phyloP scores from a whole-genome alignment of 805 yeast genomes.

The Suhomyces emberorum region DNA sequence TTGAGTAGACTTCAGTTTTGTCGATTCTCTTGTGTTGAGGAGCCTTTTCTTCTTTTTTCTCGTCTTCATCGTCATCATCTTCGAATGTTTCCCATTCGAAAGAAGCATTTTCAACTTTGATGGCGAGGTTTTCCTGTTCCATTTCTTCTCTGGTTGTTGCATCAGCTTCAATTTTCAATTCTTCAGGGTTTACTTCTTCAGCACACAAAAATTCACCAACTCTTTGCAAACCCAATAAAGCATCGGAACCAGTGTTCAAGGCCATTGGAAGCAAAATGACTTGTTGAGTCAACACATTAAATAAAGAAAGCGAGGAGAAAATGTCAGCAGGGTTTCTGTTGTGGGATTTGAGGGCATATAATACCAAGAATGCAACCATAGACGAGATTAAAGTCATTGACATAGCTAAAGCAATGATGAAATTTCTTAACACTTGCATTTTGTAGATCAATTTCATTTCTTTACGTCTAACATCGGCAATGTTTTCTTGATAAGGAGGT shows the following conservation, averaged over 20 bases:
- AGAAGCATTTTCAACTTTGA: constrained; percentile 49
- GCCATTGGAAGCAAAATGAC: constrained; percentile 71
- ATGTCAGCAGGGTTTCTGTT: constrained; percentile 55
- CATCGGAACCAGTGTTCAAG: constrained; percentile 65
- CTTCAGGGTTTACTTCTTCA: constrained; percentile 38
- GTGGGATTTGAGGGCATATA: constrained; percentile 29
- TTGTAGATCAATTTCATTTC: constrained; percentile 63
- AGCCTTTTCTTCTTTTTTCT: constrained; percentile 17
- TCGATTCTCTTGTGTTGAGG: no score
- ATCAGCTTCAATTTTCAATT: constrained; percentile 23
- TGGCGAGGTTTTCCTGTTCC: constrained; percentile 36
- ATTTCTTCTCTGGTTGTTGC: constrained; percentile 19
- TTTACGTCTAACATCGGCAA: constrained; percentile 51
- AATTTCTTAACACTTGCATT: constrained; percentile 64
- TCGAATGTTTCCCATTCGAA: constrained; percentile 62
- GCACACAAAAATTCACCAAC: constrained; percentile 51
- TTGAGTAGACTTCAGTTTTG: not conserved
- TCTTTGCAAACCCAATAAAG: constrained; percentile 57
- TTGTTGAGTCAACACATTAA: constrained; percentile 58
- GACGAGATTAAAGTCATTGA: constrained; percentile 71
- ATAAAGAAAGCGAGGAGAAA: constrained; percentile 68
- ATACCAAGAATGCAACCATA: constrained; percentile 47
- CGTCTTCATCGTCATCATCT: constrained; percentile 15
- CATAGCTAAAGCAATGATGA: constrained; percentile 60
- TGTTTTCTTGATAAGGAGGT: constrained; percentile 59